Conservation (phyloP, 164 flowering plant species). For the Liriodendron chinense region DNA sequence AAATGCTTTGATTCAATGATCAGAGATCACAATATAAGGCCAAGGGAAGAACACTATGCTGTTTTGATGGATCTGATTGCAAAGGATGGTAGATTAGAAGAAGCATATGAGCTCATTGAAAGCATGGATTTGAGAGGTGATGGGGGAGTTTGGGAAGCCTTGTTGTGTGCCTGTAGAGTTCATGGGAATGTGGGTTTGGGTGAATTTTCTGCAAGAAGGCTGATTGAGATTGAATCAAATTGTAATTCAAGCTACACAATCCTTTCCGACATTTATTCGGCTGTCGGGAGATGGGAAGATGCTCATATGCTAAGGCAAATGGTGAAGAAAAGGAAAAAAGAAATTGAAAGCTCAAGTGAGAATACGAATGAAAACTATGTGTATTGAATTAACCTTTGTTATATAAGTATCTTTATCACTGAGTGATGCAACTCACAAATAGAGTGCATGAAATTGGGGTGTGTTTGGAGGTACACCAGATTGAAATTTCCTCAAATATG, state of each 20-base stretch:
- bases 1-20: constrained; percentile 42
- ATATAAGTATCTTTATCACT: too few relatives aligned
- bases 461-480: too few relatives aligned
- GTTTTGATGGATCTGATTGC: constrained; percentile 56
- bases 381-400: too few relatives aligned
- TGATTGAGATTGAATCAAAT: constrained; percentile 22
- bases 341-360: background rate
- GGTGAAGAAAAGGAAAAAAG: constrained; percentile 28
- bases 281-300: constrained; percentile 47
- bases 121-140: constrained; percentile 45
- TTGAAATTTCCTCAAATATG: too few relatives aligned
- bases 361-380: too few relatives aligned
- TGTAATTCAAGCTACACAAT: constrained; percentile 35
- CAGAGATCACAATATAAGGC: constrained; percentile 36
- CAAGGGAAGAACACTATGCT: constrained; percentile 48
- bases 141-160: constrained; percentile 44
- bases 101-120: constrained; percentile 35
- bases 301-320: constrained; percentile 22
- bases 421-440: too few relatives aligned
- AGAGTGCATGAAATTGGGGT: too few relatives aligned
- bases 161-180: constrained; percentile 51
- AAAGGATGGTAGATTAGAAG: constrained; percentile 40
- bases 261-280: constrained; percentile 42
- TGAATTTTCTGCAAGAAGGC: constrained; percentile 1
- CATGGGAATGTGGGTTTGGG: constrained; percentile 34